Base-by-base conservation (phyloP, 305 asterid species). In the Solanum hybrid region DNA sequence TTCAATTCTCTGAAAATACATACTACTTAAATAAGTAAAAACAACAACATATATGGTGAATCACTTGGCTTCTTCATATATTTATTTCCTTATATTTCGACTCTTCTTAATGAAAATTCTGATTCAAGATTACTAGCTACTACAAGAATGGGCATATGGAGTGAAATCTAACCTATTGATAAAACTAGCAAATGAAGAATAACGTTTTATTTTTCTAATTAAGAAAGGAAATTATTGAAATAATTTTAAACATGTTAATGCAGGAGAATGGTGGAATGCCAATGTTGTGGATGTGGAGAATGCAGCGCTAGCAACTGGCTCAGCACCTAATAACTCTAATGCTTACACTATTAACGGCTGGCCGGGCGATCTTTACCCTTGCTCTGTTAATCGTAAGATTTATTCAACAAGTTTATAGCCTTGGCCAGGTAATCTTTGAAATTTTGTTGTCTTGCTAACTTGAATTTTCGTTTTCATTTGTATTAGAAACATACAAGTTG, bases 251-350 rank as follows among this genome's bases (percentile, higher is more conserved):
- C 17, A 72, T 85, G 31, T 85, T 17, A 85, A 51, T 85, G 88
- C 32, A 85, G 88, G 90, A 17, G 90, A 89, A 81, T 89, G 90
- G 90, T 89, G 90, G 90, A 89, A 89, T 37, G 90, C 88, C n/a
- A 80, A 89, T 80, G 80, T 80, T 51, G 88, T 89, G 38, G 90
- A 89, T 20, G 88, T 89, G 61, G 90, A 89, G 81, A 79, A 79
- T 15, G 72, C 39, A 24, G 88, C 38, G 14, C 7, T 80, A 37
- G 80, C 88, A 15, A 79, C 15, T 70, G 90, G 90, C 20, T 87
- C n/a, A n/a, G 45, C 90, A 61, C 90, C 90, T 78, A 89, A 89
- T 6, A 89, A 33, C 80, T 89, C 90, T 83, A 4, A 89, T 38
- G 88, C 90, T n/a, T 89, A 79, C 81, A 89, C 90, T 31, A 80